Percentiles rank a stretch among this genome's conserved stretches.
Conservation (phyloP, 1,284 basidiomycete species). For the Thecaphora thlaspeos region DNA sequence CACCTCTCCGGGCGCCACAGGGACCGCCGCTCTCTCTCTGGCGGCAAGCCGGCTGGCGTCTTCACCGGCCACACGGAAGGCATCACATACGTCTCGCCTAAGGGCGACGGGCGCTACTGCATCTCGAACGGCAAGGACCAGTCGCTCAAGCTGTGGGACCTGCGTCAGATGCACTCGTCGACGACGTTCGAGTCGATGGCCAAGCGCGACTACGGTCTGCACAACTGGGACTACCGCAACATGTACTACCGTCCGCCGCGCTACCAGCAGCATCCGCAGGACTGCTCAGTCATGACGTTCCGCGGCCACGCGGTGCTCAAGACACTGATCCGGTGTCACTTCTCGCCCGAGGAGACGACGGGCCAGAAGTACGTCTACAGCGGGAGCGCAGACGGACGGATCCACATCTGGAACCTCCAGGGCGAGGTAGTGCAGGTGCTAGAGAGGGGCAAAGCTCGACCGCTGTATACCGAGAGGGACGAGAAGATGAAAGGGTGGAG, state of each 20-base stretch:
- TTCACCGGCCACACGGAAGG: constrained; percentile 87
- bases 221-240: constrained; percentile 77
- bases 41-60: constrained; percentile 82
- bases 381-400: constrained; percentile 73
- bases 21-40: constrained; percentile 82
- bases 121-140: constrained; percentile 99
- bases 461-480: constrained; percentile 62
- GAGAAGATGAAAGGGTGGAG: constrained; percentile 50
- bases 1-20: constrained; percentile 62
- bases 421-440: constrained; percentile 79
- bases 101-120: constrained; percentile 85
- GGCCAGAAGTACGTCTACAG: constrained; percentile 91
- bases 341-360: constrained; percentile 86
- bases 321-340: constrained; percentile 93
- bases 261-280: constrained; percentile 68
- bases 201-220: constrained; percentile 65
- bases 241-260: constrained; percentile 62
- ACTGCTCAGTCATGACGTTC: constrained; percentile 92
- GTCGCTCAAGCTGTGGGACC: constrained; percentile 85
- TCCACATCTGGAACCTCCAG: constrained; percentile 86
- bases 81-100: constrained; percentile 58
- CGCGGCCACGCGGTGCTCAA: constrained; percentile 85
- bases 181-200: constrained; percentile 67
- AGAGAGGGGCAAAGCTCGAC: constrained; percentile 74
- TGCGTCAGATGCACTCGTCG: constrained; percentile 83